Evolutionary conservation across 371 early-diverging fungal species (phyloP).

Genomic region (Rhizopus stolonifer): DNA sequence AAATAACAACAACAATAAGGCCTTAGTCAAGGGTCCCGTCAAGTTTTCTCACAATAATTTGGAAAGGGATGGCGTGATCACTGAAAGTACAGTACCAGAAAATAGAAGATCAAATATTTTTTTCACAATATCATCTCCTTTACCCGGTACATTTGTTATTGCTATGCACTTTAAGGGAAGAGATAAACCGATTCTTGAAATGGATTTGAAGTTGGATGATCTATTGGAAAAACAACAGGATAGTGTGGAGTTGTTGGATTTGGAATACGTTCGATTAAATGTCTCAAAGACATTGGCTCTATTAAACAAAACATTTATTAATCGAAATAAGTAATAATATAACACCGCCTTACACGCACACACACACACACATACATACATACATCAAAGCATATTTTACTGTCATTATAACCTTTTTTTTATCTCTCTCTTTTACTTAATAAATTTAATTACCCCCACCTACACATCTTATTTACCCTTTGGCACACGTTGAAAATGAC

Average conservation of each 20-base stretch:
- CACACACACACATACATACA: not conserved
- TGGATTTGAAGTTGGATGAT: conserved; percentile 95
- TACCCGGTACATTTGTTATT: conserved; percentile 88
- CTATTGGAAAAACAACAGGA: conserved; percentile 94
- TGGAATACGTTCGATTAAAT: conserved; percentile 91
- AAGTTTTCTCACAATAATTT: conserved; percentile 83
- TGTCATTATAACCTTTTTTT: no score
- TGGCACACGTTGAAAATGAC: no score
- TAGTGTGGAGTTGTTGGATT: conserved; percentile 81
- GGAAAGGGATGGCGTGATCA: conserved; percentile 91
- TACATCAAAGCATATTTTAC: not conserved
- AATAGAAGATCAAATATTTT: conserved; percentile 85
- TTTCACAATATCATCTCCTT: conserved; percentile 84
- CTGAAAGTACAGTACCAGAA: conserved; percentile 90
- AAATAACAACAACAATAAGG: no score
- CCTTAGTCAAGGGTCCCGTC: conserved; percentile 62
- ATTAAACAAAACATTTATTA: conserved; percentile 46
- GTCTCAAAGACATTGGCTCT: conserved; percentile 44
- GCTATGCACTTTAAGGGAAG: conserved; percentile 87
- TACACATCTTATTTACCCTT: no score
- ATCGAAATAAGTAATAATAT: conserved; percentile 36
- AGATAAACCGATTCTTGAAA: conserved; percentile 91
- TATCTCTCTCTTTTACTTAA: not conserved
- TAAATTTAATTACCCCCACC: no score
- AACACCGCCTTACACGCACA: not conserved